These are phyloP conservation scores for Cordyceps farinosa DNA, from an alignment of 2,329 filamentous ascomycete species.

Conservation along the genomic window DNA sequence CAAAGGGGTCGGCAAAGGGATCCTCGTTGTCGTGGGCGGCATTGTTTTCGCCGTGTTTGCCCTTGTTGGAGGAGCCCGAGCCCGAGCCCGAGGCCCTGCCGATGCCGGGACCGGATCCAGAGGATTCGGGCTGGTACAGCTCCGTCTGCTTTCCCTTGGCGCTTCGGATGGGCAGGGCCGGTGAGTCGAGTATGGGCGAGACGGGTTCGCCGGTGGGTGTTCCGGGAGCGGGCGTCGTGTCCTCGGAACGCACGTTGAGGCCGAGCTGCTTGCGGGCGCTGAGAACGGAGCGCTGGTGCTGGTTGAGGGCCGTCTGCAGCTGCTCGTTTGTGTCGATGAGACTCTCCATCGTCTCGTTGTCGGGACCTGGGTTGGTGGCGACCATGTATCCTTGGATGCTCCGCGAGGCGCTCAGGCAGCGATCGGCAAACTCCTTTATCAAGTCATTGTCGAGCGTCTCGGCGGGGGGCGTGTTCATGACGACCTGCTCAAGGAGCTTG, in stretches of 20 bases:
- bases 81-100: slow-evolving; percentile 22
- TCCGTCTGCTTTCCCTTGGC: slow-evolving; percentile 35
- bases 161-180: slow-evolving; percentile 22
- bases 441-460: slow-evolving; percentile 83
- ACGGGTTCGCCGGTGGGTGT: neutral
- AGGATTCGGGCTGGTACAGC: slow-evolving; percentile 22
- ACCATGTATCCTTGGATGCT: slow-evolving; percentile 85
- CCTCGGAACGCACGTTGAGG: slow-evolving; percentile 29
- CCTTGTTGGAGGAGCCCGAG: slow-evolving; percentile 19
- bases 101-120: slow-evolving; percentile 25
- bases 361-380: slow-evolving; percentile 72
- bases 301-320: slow-evolving; percentile 74
- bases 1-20: slow-evolving; percentile 35
- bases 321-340: slow-evolving; percentile 95
- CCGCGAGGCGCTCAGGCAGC: slow-evolving; percentile 75
- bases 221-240: slow-evolving; percentile 25
- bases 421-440: slow-evolving; percentile 84
- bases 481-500: slow-evolving; percentile 85
- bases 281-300: slow-evolving; percentile 79
- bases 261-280: slow-evolving; percentile 56
- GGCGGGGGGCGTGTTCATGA: slow-evolving; percentile 74
- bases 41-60: slow-evolving; percentile 21
- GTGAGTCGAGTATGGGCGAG: slow-evolving; percentile 12
- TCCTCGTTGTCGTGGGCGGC: slow-evolving; percentile 22
- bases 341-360: slow-evolving; percentile 90